A percentile compares a stretch with the other conserved stretches of the same genome.
Conservation (phyloP, 2,329 filamentous ascomycete genomes). For the Lizonia empirigonia region DNA sequence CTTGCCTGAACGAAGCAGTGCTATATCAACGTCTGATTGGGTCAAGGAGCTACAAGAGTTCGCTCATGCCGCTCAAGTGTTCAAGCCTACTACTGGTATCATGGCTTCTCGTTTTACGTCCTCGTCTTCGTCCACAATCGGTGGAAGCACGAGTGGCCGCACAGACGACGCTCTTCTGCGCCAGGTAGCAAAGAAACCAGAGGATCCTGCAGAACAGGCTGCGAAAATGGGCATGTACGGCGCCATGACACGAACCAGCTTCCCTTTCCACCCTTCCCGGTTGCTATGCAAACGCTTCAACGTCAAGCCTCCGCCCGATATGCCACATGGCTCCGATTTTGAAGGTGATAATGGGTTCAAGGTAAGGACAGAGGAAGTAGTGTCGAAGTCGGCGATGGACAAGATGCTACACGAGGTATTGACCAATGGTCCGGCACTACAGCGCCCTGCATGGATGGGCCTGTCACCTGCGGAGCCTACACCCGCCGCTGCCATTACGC, state of each 20-base stretch:
- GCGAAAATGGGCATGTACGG: constrained; percentile 94
- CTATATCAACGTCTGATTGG: constrained; percentile 72
- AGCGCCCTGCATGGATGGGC: constrained; percentile 40
- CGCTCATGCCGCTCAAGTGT: constrained; percentile 73
- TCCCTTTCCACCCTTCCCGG: constrained; percentile 78
- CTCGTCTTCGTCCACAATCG: constrained; percentile 48
- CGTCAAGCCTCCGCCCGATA: constrained; percentile 74
- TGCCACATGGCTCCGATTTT: constrained; percentile 60
- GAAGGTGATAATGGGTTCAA: constrained; percentile 41
- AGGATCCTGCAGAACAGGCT: constrained; percentile 82
- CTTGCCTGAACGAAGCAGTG: constrained; percentile 62
- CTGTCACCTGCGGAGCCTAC: constrained; percentile 6
- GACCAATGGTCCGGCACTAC: constrained; percentile 33
- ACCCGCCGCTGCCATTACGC: not conserved
- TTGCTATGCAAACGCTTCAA: constrained; percentile 95
- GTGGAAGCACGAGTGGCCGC: constrained; percentile 6
- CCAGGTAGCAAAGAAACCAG: constrained; percentile 60
- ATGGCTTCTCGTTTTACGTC: constrained; percentile 94
- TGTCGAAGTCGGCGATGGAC: constrained; percentile 60
- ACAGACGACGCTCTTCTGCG: constrained; percentile 51
- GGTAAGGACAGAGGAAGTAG: constrained; percentile 51
- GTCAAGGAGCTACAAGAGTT: constrained; percentile 81
- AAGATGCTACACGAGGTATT: constrained; percentile 42
- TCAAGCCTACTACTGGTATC: constrained; percentile 86
- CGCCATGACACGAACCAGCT: constrained; percentile 74